phyloP scores from a whole-genome alignment of 2,329 filamentous ascomycete species.

The Byssochlamys sp. region DNA sequence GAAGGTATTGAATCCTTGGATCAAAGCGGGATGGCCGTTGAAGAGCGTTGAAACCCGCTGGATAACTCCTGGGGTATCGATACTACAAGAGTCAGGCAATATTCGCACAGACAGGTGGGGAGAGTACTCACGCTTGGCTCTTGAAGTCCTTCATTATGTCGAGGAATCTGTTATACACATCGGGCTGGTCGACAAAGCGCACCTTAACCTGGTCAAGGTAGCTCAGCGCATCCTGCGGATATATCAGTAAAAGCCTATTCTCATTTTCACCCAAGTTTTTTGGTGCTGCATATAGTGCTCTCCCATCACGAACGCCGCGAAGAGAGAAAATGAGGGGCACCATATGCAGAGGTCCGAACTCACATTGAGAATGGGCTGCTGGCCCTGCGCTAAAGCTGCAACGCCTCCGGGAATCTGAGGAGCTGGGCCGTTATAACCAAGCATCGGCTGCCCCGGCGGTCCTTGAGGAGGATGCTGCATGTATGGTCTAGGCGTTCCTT shows the following conservation, averaged over 20 bases:
- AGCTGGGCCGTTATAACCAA: constrained; percentile 38
- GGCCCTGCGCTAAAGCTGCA: constrained; percentile 60
- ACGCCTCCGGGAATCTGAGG: constrained; percentile 41
- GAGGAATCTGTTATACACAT: constrained; percentile 92
- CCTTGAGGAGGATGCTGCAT: constrained; percentile 54
- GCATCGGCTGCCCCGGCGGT: constrained; percentile 44
- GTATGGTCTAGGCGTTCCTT: constrained; percentile 45
- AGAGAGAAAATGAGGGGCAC: background rate
- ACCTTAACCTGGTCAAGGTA: constrained; percentile 98
- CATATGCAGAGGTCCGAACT: constrained; percentile 22
- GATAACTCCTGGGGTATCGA: constrained; percentile 95
- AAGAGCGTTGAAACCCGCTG: constrained; percentile 93
- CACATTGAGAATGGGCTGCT: constrained; percentile 70
- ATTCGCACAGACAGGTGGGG: constrained; percentile 11
- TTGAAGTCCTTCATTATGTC: constrained; percentile 99
- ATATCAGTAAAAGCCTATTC: background rate
- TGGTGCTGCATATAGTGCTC: background rate
- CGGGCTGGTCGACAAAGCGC: constrained; percentile 89
- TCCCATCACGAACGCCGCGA: background rate
- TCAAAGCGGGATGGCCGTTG: constrained; percentile 85
- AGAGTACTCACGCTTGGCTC: constrained; percentile 67
- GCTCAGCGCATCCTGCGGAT: constrained; percentile 67
- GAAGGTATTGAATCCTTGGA: constrained; percentile 98
- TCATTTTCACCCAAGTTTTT: background rate
- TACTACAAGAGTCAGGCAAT: constrained; percentile 39